Conservation (phyloP, 2,329 filamentous ascomycete genomes). For the Cordyceps pruinosa region DNA sequence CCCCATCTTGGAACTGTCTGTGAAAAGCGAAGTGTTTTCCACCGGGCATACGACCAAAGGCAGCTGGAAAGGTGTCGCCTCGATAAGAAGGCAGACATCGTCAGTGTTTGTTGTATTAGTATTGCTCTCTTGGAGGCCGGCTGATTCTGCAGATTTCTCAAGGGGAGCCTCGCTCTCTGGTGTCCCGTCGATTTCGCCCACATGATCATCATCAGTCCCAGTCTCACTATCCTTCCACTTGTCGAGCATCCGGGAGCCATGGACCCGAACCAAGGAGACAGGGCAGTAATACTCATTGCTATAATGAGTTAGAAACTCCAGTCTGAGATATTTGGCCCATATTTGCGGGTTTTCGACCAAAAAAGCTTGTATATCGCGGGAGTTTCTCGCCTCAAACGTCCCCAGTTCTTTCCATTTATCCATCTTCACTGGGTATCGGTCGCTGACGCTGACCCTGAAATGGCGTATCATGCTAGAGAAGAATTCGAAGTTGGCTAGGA, state of each 20-base stretch:
- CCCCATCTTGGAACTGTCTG: not conserved
- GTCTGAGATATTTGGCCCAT: constrained; percentile 85
- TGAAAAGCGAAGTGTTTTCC: not conserved
- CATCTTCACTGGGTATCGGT: constrained; percentile 85
- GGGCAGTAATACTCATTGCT: constrained; percentile 97
- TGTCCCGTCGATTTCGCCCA: constrained; percentile 29
- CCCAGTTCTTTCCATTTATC: constrained; percentile 90
- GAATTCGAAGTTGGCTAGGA: constrained; percentile 98
- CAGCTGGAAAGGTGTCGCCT: not conserved
- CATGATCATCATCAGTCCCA: constrained; percentile 55
- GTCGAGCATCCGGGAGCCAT: constrained; percentile 94
- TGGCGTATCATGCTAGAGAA: constrained; percentile 94
- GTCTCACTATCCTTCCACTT: constrained; percentile 79
- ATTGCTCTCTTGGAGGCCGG: not conserved
- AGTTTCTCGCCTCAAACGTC: constrained; percentile 85
- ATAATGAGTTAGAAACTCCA: constrained; percentile 90
- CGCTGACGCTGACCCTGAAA: constrained; percentile 87
- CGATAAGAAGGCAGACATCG: not conserved
- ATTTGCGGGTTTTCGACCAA: constrained; percentile 90
- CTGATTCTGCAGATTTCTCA: not conserved
- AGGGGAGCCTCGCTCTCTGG: not conserved
- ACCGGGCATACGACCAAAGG: not conserved
- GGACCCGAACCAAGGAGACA: constrained; percentile 80
- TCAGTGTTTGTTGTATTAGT: not conserved
- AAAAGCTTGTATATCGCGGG: constrained; percentile 89